A percentile compares a stretch with the other conserved stretches of the same genome.
These are phyloP conservation scores for Ceratocystis variospora DNA, from an alignment of 2,329 filamentous ascomycete species.

Conservation along the genomic window DNA sequence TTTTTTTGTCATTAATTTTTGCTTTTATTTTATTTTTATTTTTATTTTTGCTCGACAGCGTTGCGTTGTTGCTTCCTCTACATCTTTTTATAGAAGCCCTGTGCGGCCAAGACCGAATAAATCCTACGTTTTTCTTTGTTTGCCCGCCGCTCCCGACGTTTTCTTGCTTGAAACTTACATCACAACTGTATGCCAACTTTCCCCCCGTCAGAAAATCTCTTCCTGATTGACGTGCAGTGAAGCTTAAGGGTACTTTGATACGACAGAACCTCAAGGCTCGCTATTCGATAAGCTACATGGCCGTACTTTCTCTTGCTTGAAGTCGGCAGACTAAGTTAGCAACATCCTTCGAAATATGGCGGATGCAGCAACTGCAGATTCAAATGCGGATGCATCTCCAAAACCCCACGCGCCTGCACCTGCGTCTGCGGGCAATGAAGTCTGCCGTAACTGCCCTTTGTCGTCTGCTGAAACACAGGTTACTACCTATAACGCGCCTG, in stretches of 20 bases:
- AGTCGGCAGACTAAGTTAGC: background rate
- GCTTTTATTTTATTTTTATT: background rate
- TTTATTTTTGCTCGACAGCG: background rate
- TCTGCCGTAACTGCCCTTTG: background rate
- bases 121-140: background rate
- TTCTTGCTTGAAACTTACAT: background rate
- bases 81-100: background rate
- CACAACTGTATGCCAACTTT: background rate
- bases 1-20: no score
- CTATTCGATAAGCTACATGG: background rate
- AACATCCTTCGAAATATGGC: background rate
- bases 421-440: background rate
- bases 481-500: background rate
- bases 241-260: background rate
- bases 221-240: background rate
- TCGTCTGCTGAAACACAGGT: background rate
- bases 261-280: background rate
- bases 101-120: conserved; percentile 1
- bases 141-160: background rate
- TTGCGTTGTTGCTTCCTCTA: background rate
- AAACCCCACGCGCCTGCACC: background rate
- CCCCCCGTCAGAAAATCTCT: background rate
- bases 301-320: conserved; percentile 1
- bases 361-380: conserved; percentile 4
- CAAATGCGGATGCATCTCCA: background rate